Base-by-base conservation (phyloP, 2,329 filamentous ascomycete species). In the Talaromyces sp. region DNA sequence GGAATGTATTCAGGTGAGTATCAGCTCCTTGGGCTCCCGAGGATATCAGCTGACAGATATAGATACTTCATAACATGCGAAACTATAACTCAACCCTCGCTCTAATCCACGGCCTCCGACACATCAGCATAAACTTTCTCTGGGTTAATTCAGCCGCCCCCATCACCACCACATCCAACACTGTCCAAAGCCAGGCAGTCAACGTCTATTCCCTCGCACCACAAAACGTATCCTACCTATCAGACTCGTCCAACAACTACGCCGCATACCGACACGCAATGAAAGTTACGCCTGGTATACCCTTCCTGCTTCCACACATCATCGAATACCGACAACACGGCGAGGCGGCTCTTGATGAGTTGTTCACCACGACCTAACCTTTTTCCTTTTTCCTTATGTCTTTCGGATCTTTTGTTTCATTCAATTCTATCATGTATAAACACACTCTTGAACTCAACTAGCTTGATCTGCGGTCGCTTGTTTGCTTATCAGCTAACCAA, bases 41-140 rank as follows among this genome's bases (percentile, higher is more conserved):
- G 31, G 29, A 29, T 27, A 34, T 10, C 47, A 58, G 31, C 31
- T 47, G 19, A 22, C 29, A 54, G 10, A 19, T 29, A 68, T 64
- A 79, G 78, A 66, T 65, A 13, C 70, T 79, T n/a, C 64, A 75
- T 40, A 43, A 34, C 19, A 64, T 69, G 17, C 69, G 68, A 38
- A 76, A 79, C 62, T 80, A 80, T 59, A 73, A 79, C 49, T 77
- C 78, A 1, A 69, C 76, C 15, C 75, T 75, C 6, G 77, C 78
- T 8, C 70, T 79, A 19, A 66, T 78, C 4, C 70, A 72, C 27
- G 78, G 78, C 5, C 70, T 80, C 5, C 74, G 75, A n/a, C 73
- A 71, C 58, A 75, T 75, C 51, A 73, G 71, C 53, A 70, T 73
- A 29, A 69, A 70, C 2, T 71, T 70, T 15, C 69, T 72, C 7